Evolutionary conservation across 192 early-diverging fungal genomes (phyloP).

Genomic region (Entomortierella lignicola): DNA sequence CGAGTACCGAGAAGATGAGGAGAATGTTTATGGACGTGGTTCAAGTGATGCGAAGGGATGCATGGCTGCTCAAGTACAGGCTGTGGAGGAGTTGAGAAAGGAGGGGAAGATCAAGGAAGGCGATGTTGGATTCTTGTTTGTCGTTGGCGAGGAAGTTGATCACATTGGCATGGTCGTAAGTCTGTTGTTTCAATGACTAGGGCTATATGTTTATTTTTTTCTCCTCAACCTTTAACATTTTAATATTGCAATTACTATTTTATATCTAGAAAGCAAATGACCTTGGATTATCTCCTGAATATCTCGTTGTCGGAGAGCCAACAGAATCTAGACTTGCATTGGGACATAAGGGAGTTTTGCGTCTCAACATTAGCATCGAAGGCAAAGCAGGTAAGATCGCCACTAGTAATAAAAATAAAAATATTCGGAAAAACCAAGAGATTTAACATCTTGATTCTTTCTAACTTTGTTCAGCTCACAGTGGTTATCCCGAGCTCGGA

Average conservation of each 20-base stretch:
- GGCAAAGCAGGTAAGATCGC: constrained; percentile 51
- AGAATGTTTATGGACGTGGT: constrained; percentile 59
- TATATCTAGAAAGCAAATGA: constrained; percentile 52
- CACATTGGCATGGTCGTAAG: constrained; percentile 62
- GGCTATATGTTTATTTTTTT: not conserved
- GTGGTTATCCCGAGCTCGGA: constrained; percentile 62
- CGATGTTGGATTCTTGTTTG: constrained; percentile 63
- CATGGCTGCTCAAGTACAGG: constrained; percentile 60
- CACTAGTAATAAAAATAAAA: too few species aligned
- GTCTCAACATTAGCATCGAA: constrained; percentile 51
- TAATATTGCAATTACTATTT: too few species aligned
- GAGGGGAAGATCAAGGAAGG: constrained; percentile 61
- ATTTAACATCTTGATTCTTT: too few species aligned
- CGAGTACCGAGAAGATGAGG: constrained; percentile 51
- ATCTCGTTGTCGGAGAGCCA: constrained; percentile 63
- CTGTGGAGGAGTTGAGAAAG: constrained; percentile 56
- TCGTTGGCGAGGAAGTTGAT: constrained; percentile 64
- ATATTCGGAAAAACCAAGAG: too few species aligned
- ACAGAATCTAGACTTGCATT: constrained; percentile 59
- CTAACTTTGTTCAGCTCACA: constrained; percentile 40
- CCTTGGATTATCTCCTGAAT: constrained; percentile 52
- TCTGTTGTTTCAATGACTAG: not conserved
- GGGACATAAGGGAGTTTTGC: constrained; percentile 65
- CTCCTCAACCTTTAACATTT: too few species aligned
- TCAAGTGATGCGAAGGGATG: constrained; percentile 62